A percentile compares a stretch with the other conserved stretches of the same genome.
phyloP scores from a whole-genome alignment of 345 rosid genomes.

The Carallia pectinifolia region DNA sequence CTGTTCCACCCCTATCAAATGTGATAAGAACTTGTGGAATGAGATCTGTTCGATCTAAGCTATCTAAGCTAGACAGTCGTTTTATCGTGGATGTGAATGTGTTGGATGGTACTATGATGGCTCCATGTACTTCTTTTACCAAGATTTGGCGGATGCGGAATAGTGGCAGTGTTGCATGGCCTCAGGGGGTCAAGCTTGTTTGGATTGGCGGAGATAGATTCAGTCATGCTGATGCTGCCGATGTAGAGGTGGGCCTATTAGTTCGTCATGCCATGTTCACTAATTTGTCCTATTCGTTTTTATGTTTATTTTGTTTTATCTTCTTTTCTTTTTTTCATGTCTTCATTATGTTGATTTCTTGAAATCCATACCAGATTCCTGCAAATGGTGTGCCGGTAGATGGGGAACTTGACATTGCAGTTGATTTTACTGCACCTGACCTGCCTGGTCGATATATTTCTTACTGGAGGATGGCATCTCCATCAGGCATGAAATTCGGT shows the following conservation, averaged over 20 bases:
- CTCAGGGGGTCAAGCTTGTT: conserved; percentile 52
- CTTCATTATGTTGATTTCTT: conserved; percentile 1
- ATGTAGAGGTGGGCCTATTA: conserved; percentile 50
- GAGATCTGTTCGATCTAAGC: conserved; percentile 42
- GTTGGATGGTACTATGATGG: conserved; percentile 73
- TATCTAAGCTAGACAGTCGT: conserved; percentile 72
- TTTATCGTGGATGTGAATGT: conserved; percentile 82
- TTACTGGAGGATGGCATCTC: conserved; percentile 83
- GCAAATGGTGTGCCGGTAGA: conserved; percentile 55
- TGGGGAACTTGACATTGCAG: conserved; percentile 66
- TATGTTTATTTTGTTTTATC: not conserved
- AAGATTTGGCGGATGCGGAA: conserved; percentile 95
- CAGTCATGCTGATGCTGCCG: conserved; percentile 37
- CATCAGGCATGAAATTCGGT: conserved; percentile 70
- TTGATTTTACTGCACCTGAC: conserved; percentile 72
- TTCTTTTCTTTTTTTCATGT: not conserved
- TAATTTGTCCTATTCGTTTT: not conserved
- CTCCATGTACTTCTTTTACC: conserved; percentile 70
- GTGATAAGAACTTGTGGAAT: conserved; percentile 25
- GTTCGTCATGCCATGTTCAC: not conserved
- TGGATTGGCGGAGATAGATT: conserved; percentile 83
- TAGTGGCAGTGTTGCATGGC: conserved; percentile 71
- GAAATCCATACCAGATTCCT: conserved; percentile 52
- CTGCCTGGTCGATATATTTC: conserved; percentile 79
- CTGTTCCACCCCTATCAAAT: conserved; percentile 22